phyloP scores from a whole-genome alignment of 2,329 filamentous ascomycete species.

The Fusarium nodosum region DNA sequence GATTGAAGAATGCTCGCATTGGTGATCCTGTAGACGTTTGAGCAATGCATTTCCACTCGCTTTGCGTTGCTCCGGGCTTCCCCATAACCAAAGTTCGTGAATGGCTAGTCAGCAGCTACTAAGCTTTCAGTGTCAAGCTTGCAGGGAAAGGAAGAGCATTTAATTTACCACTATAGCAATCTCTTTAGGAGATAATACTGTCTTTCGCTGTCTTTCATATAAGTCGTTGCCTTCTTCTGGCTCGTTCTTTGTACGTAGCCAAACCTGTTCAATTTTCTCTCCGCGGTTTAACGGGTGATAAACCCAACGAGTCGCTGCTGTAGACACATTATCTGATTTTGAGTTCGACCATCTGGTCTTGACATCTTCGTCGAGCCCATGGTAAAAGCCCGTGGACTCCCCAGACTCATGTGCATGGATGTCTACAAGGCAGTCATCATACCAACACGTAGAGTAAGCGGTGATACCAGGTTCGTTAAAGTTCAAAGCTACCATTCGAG shows the following conservation, averaged over 20 bases:
- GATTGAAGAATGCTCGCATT: constrained; percentile 7
- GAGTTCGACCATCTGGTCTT: not conserved
- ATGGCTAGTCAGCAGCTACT: constrained; percentile 27
- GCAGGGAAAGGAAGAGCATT: too few species aligned
- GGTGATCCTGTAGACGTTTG: not conserved
- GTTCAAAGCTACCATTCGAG: constrained; percentile 22
- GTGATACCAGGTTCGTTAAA: constrained; percentile 19
- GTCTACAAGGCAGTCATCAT: constrained; percentile 2
- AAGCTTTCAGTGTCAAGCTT: constrained; percentile 12
- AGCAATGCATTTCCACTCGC: constrained; percentile 28
- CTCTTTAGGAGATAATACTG: not conserved
- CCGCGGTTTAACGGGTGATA: constrained; percentile 12
- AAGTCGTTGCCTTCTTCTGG: not conserved
- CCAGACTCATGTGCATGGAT: constrained; percentile 14
- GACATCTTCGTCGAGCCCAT: constrained; percentile 1
- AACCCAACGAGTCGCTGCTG: constrained; percentile 1
- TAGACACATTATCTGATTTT: not conserved
- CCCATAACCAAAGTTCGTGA: constrained; percentile 12
- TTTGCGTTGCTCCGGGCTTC: not conserved
- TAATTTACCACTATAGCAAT: constrained; percentile 19
- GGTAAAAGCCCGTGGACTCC: constrained; percentile 25
- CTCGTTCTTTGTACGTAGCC: constrained; percentile 9
- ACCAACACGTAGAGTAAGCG: constrained; percentile 35
- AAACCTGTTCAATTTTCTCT: constrained; percentile 29
- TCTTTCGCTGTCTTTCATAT: not conserved